Percentiles rank a stretch among this genome's conserved stretches.
phyloP scores from a whole-genome alignment of 2,329 filamentous ascomycete species.

The Alternaria tenuissima region DNA sequence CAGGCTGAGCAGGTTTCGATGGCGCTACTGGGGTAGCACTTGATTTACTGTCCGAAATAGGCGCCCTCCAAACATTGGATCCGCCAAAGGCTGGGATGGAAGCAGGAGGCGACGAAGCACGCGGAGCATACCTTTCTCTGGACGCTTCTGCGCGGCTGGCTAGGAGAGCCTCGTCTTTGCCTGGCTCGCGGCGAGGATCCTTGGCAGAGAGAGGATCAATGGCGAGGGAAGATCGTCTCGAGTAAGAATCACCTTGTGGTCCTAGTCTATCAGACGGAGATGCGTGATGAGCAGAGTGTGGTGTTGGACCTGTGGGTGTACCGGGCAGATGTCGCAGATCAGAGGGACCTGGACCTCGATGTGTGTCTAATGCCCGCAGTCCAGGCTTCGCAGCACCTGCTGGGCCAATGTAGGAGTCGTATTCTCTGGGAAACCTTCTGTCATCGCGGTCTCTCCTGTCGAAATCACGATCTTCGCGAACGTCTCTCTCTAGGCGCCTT shows the following conservation, averaged over 20 bases:
- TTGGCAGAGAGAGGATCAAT: conserved; percentile 45
- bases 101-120: conserved; percentile 62
- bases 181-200: conserved; percentile 50
- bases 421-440: conserved; percentile 56
- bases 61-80: conserved; percentile 55
- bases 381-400: conserved; percentile 42
- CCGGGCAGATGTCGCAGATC: conserved; percentile 45
- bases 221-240: conserved; percentile 48
- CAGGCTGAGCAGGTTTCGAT: conserved; percentile 37
- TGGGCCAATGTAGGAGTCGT: conserved; percentile 53
- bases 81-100: conserved; percentile 66
- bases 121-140: conserved; percentile 56
- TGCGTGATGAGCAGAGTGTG: conserved; percentile 45
- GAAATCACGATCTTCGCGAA: conserved; percentile 51
- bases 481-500: conserved; percentile 59
- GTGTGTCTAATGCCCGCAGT: conserved; percentile 41
- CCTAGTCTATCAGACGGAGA: conserved; percentile 45
- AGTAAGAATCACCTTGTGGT: conserved; percentile 42
- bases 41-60: conserved; percentile 47
- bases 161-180: conserved; percentile 55
- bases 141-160: conserved; percentile 57
- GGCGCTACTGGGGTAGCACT: conserved; percentile 31
- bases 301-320: conserved; percentile 45
- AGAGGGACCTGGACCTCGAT: conserved; percentile 36
- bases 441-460: conserved; percentile 53